Conservation (phyloP, 129 eudicot species). For the Logfia minima region DNA sequence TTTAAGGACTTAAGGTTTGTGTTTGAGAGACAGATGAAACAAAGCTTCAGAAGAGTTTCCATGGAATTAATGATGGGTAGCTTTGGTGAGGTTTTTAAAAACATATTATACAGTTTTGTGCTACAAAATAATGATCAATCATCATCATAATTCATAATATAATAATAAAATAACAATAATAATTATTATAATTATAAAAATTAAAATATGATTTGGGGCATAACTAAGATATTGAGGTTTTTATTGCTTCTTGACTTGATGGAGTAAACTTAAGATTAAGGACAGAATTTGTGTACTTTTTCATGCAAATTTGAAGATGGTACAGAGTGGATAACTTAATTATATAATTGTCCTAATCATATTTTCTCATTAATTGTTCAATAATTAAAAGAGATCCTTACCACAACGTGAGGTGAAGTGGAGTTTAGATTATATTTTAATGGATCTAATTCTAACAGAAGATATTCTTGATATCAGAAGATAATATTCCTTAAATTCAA, state of each 20-base stretch:
- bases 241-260: constrained; percentile 2
- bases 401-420: constrained; percentile 31
- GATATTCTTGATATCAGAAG: constrained; percentile 15
- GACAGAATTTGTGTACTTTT: constrained; percentile 9
- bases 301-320: background rate
- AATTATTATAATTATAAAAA: background rate
- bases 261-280: constrained; percentile 7
- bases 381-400: constrained; percentile 11
- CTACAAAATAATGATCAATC: too few species aligned
- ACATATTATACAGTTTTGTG: too few species aligned
- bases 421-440: constrained; percentile 13
- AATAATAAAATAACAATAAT: too few species aligned
- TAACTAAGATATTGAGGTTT: background rate
- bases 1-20: too few species aligned
- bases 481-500: constrained; percentile 17
- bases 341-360: constrained; percentile 4
- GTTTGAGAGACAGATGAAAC: too few species aligned
- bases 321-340: background rate
- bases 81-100: too few species aligned
- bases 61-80: too few species aligned
- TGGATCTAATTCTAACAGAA: constrained; percentile 9
- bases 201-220: background rate
- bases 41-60: too few species aligned
- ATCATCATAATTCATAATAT: too few species aligned
- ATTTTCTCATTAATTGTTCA: background rate